These are phyloP conservation scores for Boletales sp. DNA, from an alignment of 768 basidiomycete species.

Conservation along the genomic window DNA sequence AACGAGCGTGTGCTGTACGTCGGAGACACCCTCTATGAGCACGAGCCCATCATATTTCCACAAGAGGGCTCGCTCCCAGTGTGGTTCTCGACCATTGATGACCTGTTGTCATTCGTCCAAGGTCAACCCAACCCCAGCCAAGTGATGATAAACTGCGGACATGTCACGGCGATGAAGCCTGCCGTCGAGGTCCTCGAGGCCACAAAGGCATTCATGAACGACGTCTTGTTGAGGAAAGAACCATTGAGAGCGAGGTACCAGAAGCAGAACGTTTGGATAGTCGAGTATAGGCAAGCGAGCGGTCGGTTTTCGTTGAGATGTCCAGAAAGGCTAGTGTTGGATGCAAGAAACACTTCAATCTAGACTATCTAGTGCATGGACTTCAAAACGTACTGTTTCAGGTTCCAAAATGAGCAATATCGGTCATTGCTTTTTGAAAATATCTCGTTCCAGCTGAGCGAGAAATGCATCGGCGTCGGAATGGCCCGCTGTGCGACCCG, in stretches of 20 bases:
- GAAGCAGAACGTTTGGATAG: constrained; percentile 36
- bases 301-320: constrained; percentile 45
- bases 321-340: constrained; percentile 44
- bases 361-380: neutral
- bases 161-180: constrained; percentile 41
- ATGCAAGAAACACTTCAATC: constrained; percentile 27
- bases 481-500: constrained; percentile 17
- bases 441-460: constrained; percentile 61
- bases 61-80: constrained; percentile 47
- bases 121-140: constrained; percentile 20
- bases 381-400: constrained; percentile 1
- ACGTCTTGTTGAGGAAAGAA: constrained; percentile 43
- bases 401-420: neutral
- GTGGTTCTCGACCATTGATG: constrained; percentile 46
- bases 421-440: constrained; percentile 31
- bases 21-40: constrained; percentile 55
- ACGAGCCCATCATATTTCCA: constrained; percentile 53
- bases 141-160: constrained; percentile 48
- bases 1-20: constrained; percentile 52
- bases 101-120: constrained; percentile 40
- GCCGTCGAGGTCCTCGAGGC: constrained; percentile 44
- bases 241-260: constrained; percentile 29
- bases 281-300: constrained; percentile 42
- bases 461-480: constrained; percentile 58
- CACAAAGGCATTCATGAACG: constrained; percentile 43